phyloP scores from a whole-genome alignment of 352 stramenopile genomes.

The Hyaloperonospora arabidopsidis region DNA sequence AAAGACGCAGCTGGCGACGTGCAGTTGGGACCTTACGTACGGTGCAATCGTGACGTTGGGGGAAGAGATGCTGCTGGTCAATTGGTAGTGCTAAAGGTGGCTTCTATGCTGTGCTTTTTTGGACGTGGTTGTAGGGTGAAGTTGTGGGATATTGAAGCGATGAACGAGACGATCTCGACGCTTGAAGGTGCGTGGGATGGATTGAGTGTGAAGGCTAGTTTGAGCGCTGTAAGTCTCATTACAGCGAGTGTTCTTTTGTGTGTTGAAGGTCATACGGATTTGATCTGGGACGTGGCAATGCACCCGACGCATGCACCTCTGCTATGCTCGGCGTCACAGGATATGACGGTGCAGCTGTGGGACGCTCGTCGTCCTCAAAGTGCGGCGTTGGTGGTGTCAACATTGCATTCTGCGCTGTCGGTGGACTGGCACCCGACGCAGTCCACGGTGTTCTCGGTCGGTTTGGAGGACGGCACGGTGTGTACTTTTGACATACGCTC shows the following conservation, averaged over 20 bases:
- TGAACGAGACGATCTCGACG: slow-evolving; percentile 42
- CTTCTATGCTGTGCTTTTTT: neutral
- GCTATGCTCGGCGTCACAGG: slow-evolving; percentile 55
- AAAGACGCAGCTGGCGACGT: slow-evolving; percentile 37
- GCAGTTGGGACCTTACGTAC: slow-evolving; percentile 70
- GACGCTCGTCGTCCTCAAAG: slow-evolving; percentile 47
- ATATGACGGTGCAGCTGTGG: slow-evolving; percentile 68
- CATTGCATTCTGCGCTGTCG: slow-evolving; percentile 35
- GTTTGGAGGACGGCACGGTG: slow-evolving; percentile 57
- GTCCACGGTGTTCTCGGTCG: slow-evolving; percentile 46
- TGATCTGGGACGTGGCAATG: slow-evolving; percentile 64
- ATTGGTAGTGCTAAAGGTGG: neutral
- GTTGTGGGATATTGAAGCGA: slow-evolving; percentile 54
- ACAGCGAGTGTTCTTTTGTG: slow-evolving; percentile 1
- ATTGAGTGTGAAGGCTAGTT: no score
- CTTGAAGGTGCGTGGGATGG: slow-evolving; percentile 33
- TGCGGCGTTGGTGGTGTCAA: slow-evolving; percentile 34
- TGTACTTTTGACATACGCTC: slow-evolving; percentile 63
- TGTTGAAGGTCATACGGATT: slow-evolving; percentile 50
- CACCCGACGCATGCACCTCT: slow-evolving; percentile 34
- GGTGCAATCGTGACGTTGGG: slow-evolving; percentile 3
- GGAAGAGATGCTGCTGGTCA: neutral
- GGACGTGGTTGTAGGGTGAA: slow-evolving; percentile 38
- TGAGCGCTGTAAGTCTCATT: neutral
- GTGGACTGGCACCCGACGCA: slow-evolving; percentile 70